Evolutionary conservation across 352 stramenopile species (phyloP).

Genomic region (Globisporangium iwayamae): DNA sequence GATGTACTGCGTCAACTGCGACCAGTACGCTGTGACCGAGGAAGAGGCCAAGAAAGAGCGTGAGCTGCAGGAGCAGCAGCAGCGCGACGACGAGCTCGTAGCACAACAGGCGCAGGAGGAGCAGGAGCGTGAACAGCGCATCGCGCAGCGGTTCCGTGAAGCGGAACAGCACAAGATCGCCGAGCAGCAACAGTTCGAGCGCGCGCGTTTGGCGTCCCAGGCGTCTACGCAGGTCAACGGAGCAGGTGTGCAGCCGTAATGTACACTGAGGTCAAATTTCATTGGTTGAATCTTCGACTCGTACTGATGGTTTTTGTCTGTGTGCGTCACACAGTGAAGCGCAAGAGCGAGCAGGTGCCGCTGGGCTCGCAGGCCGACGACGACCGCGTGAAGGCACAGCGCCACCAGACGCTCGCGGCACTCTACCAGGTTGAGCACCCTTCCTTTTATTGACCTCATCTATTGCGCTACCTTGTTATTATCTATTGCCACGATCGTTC

Average conservation of each 20-base stretch:
- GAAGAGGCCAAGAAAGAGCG: slow-evolving; percentile 61
- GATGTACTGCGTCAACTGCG: slow-evolving; percentile 78
- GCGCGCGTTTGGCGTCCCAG: slow-evolving; percentile 7
- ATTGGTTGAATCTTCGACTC: too few species aligned
- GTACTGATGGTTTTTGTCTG: background rate
- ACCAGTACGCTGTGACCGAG: slow-evolving; percentile 73
- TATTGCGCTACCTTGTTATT: background rate
- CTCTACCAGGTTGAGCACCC: slow-evolving; percentile 75
- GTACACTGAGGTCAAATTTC: background rate
- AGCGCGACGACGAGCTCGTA: slow-evolving; percentile 40
- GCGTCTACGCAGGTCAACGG: slow-evolving; percentile 8
- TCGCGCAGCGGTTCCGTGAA: slow-evolving; percentile 64
- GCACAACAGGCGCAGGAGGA: slow-evolving; percentile 30
- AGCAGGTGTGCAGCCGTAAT: slow-evolving; percentile 19
- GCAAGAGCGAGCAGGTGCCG: slow-evolving; percentile 36
- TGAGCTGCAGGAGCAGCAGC: slow-evolving; percentile 31
- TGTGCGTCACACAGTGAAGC: slow-evolving; percentile 26
- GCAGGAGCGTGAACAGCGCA: slow-evolving; percentile 33
- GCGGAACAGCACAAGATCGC: slow-evolving; percentile 56
- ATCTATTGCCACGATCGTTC: slow-evolving; percentile 7
- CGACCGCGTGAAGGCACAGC: slow-evolving; percentile 38
- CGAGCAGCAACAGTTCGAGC: slow-evolving; percentile 23
- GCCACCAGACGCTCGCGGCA: slow-evolving; percentile 51
- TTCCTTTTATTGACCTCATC: slow-evolving; percentile 29
- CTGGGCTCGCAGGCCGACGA: slow-evolving; percentile 26